Percentiles rank a stretch among this genome's conserved stretches.
Evolutionary conservation across 1,284 basidiomycete species (phyloP).

Genomic region (Ustilago loliicola): DNA sequence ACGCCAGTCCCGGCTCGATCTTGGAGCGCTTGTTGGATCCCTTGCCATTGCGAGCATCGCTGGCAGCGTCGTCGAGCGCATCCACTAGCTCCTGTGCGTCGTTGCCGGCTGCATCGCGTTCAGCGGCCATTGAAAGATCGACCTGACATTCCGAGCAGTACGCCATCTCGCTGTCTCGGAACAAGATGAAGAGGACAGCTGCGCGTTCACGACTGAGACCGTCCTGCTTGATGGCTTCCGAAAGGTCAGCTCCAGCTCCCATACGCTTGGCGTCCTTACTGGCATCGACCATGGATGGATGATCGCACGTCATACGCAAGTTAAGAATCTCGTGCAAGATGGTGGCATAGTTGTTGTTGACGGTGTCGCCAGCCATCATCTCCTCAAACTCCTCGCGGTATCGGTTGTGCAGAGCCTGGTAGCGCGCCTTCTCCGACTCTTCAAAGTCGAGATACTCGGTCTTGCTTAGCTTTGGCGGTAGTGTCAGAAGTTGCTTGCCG

Average conservation of each 20-base stretch:
- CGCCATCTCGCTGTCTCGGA: conserved; percentile 86
- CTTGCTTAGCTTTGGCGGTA: conserved; percentile 86
- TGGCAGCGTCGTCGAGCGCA: conserved; percentile 74
- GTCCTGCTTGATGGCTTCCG: conserved; percentile 77
- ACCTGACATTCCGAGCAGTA: conserved; percentile 87
- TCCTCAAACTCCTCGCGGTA: conserved; percentile 91
- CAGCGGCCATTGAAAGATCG: conserved; percentile 75
- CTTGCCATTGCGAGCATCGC: conserved; percentile 24
- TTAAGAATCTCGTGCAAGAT: conserved; percentile 84
- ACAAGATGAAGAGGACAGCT: conserved; percentile 81
- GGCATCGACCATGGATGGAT: conserved; percentile 86
- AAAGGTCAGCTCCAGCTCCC: conserved; percentile 75
- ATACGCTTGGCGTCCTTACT: conserved; percentile 71
- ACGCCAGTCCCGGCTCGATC: conserved; percentile 24
- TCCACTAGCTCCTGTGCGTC: conserved; percentile 72
- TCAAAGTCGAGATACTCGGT: conserved; percentile 87
- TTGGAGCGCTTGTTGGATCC: conserved; percentile 18
- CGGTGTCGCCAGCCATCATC: conserved; percentile 85
- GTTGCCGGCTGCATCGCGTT: conserved; percentile 39
- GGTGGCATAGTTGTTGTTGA: conserved; percentile 96
- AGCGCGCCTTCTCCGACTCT: conserved; percentile 84
- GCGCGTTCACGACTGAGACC: conserved; percentile 85
- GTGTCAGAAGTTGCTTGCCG: conserved; percentile 84
- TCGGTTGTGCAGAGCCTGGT: conserved; percentile 86
- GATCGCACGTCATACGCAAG: conserved; percentile 96